Base-by-base conservation (phyloP, 108 stramenopile genomes). In the Fragilaria crotonensis region DNA sequence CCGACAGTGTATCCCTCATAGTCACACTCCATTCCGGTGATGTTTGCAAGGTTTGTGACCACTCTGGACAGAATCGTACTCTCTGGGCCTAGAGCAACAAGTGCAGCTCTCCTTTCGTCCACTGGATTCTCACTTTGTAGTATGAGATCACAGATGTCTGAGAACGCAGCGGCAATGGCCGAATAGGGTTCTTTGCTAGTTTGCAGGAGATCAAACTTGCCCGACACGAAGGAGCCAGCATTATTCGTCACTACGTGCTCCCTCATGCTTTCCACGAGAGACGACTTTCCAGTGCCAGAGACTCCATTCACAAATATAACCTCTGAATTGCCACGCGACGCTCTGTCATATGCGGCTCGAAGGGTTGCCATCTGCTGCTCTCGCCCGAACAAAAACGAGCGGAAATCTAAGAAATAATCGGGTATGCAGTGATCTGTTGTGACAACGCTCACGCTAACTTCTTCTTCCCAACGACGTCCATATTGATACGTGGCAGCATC, bases 161-260 rank as follows among this genome's bases (percentile, higher is more conserved):
- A 51, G 51, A 61, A 51, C 48, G 60, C 60, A 7, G 48, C 4
- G n/a, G 25, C 48, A 19, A 61, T 21, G 11, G 45, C 54, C 32
- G 53, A 20, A 50, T 27, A 64, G 30, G 57, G 57, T 58, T 58
- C 33, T 41, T 41, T 41, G 0, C 4, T 7, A 20, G 22, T 57
- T 20, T 65, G 51, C 45, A 69, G 51, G 31, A 50, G 59, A 62
- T 75, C 66, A 50, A 75, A 67, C 44, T 70, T 67, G 18, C 73
- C 60, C 23, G 22, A 45, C 29, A 49, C 33, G 59, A 75, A 70
- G 52, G 45, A 68, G 2, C 72, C 72, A 5, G 59, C 59, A 29
- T 59, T 46, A 22, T 29, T 36, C 7, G 32, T 28, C 29, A 29
- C 32, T 9, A 54, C 52, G 20, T 26, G 23, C 14, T 49, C 14